These are phyloP conservation scores for Dentipellis sp. DNA, from an alignment of 768 basidiomycete species.

Conservation along the genomic window DNA sequence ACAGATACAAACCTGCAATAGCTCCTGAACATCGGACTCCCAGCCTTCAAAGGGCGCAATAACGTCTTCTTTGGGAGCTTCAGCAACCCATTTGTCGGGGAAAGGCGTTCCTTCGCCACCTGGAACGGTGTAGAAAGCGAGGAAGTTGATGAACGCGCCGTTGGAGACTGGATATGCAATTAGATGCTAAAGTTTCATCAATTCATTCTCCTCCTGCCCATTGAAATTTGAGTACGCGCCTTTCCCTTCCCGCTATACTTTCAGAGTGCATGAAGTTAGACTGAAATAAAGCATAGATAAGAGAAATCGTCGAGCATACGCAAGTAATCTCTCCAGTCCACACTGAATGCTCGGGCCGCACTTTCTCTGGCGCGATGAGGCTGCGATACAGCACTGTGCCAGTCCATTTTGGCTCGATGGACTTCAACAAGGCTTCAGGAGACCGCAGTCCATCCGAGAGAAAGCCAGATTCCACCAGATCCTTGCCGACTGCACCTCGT, in stretches of 20 bases:
- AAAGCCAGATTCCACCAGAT: conserved; percentile 7
- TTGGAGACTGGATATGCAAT: conserved; percentile 20
- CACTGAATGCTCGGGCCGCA: background rate
- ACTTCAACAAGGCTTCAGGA: background rate
- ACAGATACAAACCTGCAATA: background rate
- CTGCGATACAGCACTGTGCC: background rate
- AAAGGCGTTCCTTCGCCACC: conserved; percentile 17
- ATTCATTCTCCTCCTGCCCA: background rate
- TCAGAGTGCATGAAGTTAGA: background rate
- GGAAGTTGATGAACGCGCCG: conserved; percentile 17
- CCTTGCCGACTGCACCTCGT: conserved; percentile 16
- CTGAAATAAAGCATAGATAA: background rate
- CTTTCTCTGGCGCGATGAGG: background rate
- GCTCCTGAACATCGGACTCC: background rate
- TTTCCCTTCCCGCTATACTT: background rate
- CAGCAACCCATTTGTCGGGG: conserved; percentile 17
- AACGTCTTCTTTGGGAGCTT: conserved; percentile 14
- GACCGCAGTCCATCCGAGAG: background rate
- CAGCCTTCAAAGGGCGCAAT: background rate
- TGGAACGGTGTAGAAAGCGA: conserved; percentile 16
- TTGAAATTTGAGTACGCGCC: background rate
- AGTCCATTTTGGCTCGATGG: background rate
- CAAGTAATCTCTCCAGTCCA: background rate
- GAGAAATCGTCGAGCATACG: background rate
- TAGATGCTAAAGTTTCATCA: conserved; percentile 14